Percentiles rank a stretch among this genome's conserved stretches.
Evolutionary conservation across 2,329 filamentous ascomycete genomes (phyloP).

Genomic region (Rutstroemia sp.): DNA sequence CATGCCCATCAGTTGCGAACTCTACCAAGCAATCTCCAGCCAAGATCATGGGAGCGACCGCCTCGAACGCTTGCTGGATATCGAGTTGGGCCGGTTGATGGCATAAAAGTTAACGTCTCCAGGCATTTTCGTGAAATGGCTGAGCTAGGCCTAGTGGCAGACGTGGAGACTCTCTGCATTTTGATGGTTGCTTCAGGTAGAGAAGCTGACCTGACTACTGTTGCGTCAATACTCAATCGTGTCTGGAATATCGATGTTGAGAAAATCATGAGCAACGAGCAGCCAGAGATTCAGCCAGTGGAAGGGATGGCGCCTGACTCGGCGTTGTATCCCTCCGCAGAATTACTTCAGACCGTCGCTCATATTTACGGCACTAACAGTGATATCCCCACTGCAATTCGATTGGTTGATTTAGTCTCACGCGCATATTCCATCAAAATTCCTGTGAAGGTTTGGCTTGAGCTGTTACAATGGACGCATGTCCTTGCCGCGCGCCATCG

Average conservation of each 20-base stretch:
- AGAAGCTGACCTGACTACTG: slow-evolving; percentile 41
- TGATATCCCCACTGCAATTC: slow-evolving; percentile 49
- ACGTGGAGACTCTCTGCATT: slow-evolving; percentile 46
- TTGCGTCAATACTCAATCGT: slow-evolving; percentile 40
- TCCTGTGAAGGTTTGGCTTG: slow-evolving; percentile 51
- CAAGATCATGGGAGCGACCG: slow-evolving; percentile 17
- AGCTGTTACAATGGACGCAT: slow-evolving; percentile 61
- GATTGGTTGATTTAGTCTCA: slow-evolving; percentile 56
- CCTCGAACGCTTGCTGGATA: slow-evolving; percentile 20
- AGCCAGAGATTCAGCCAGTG: slow-evolving; percentile 16
- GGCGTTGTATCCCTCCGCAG: slow-evolving; percentile 48
- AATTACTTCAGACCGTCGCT: slow-evolving; percentile 58
- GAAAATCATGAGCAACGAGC: slow-evolving; percentile 3
- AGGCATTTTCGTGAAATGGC: slow-evolving; percentile 42
- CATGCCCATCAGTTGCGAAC: slow-evolving; percentile 31
- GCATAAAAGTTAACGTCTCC: slow-evolving; percentile 16
- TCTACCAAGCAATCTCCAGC: slow-evolving; percentile 20
- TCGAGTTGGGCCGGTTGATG: slow-evolving; percentile 13
- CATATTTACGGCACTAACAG: slow-evolving; percentile 62
- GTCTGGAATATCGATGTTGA: slow-evolving; percentile 43
- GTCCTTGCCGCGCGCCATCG: slow-evolving; percentile 36
- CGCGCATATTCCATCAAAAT: slow-evolving; percentile 51
- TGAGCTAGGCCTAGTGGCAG: slow-evolving; percentile 33
- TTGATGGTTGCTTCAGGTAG: slow-evolving; percentile 45
- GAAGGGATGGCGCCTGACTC: slow-evolving; percentile 37